phyloP scores from a whole-genome alignment of 345 rosid genomes.

The Acer yangbiense region DNA sequence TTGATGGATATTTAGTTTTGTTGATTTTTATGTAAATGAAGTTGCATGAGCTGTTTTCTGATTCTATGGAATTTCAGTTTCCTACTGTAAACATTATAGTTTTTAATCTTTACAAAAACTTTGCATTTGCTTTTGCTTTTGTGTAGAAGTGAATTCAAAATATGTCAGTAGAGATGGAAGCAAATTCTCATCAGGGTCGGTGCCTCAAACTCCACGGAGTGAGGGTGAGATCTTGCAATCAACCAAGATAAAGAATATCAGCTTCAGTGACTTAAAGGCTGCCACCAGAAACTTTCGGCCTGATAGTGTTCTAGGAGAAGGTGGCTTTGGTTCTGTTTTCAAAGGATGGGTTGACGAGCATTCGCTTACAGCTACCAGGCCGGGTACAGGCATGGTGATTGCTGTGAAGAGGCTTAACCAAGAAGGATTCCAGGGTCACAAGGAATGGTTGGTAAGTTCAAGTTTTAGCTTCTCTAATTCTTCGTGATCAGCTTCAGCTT shows the following conservation, averaged over 20 bases:
- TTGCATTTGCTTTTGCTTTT: background rate
- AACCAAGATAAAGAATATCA: conserved; percentile 68
- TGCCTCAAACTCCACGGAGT: conserved; percentile 70
- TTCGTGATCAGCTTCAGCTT: conserved; percentile 8
- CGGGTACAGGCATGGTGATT: conserved; percentile 84
- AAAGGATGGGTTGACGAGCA: conserved; percentile 96
- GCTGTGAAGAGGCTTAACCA: conserved; percentile 92
- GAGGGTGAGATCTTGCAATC: conserved; percentile 90
- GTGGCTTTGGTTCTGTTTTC: conserved; percentile 96
- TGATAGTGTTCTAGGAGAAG: conserved; percentile 93
- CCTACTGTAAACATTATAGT: conserved; percentile 3
- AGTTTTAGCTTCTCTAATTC: background rate
- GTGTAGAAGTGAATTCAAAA: conserved; percentile 65
- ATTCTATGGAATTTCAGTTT: background rate
- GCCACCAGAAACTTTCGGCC: conserved; percentile 92
- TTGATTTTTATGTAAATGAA: background rate
- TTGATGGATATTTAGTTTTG: background rate
- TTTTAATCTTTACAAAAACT: background rate
- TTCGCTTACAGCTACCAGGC: conserved; percentile 61
- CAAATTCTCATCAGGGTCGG: conserved; percentile 56
- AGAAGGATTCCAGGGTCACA: conserved; percentile 94
- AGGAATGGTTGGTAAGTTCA: conserved; percentile 88
- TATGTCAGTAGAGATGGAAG: conserved; percentile 58
- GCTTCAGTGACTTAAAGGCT: conserved; percentile 63
- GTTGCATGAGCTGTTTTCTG: background rate